Conservation (phyloP, 2,329 filamentous ascomycete species). For the Epichloe aotearoae region DNA sequence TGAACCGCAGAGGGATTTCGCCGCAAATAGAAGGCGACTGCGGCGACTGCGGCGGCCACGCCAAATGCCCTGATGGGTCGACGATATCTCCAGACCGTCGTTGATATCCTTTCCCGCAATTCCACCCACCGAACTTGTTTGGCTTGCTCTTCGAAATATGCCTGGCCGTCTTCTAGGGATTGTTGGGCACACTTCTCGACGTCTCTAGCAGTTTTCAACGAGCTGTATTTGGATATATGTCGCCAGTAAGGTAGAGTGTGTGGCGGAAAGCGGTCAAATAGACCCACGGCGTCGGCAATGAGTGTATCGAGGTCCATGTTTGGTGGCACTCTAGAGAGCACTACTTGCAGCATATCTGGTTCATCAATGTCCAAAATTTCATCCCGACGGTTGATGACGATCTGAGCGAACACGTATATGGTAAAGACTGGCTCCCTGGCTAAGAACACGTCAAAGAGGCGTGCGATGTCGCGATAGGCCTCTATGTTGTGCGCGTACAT, state of each 20-base stretch:
- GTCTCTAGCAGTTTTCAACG: conserved; percentile 67
- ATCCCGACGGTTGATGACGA: conserved; percentile 64
- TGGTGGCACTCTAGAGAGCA: conserved; percentile 73
- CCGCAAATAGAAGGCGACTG: conserved; percentile 55
- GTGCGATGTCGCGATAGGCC: conserved; percentile 74
- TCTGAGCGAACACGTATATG: conserved; percentile 84
- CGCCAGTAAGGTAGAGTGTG: conserved; percentile 59
- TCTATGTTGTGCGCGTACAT: conserved; percentile 96
- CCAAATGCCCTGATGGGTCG: conserved; percentile 48
- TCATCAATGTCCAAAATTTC: conserved; percentile 90
- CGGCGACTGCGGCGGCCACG: conserved; percentile 52
- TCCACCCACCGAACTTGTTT: conserved; percentile 58
- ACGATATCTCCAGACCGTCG: conserved; percentile 48
- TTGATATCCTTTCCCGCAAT: conserved; percentile 16
- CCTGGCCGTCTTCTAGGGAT: conserved; percentile 51
- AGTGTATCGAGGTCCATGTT: conserved; percentile 69
- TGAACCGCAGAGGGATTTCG: conserved; percentile 24
- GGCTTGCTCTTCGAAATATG: conserved; percentile 57
- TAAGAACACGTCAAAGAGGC: conserved; percentile 84
- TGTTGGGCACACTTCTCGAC: conserved; percentile 36
- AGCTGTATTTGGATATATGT: conserved; percentile 59
- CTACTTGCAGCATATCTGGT: conserved; percentile 82
- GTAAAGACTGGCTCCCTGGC: conserved; percentile 78
- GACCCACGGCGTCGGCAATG: conserved; percentile 48
- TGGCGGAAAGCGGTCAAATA: conserved; percentile 59